phyloP scores from a whole-genome alignment of 2,329 filamentous ascomycete species.

The Phyllosticta citrichinensis region DNA sequence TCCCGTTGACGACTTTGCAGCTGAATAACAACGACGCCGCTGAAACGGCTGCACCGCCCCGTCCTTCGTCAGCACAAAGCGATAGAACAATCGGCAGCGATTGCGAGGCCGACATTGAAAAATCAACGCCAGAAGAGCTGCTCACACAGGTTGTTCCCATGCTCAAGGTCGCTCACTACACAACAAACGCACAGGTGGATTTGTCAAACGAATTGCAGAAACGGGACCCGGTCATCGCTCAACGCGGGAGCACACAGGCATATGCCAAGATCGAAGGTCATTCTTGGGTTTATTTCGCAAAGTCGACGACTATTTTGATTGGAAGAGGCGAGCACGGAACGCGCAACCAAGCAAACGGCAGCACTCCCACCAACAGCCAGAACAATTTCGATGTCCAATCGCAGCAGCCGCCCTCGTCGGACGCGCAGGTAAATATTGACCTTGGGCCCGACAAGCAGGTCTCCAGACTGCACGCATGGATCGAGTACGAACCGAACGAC shows the following conservation, averaged over 20 bases:
- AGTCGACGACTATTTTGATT: constrained; percentile 64
- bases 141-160: constrained; percentile 26
- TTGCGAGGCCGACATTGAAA: constrained; percentile 30
- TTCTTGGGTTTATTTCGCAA: constrained; percentile 79
- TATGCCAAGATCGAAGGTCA: constrained; percentile 75
- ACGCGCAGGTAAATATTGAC: constrained; percentile 65
- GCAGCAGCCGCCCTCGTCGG: constrained; percentile 9
- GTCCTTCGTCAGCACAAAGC: constrained; percentile 27
- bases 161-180: constrained; percentile 35
- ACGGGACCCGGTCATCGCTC: constrained; percentile 24
- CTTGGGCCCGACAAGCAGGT: constrained; percentile 47
- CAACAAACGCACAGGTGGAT: constrained; percentile 47
- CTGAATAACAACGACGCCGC: constrained; percentile 25
- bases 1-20: constrained; percentile 13
- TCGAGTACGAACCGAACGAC: constrained; percentile 34
- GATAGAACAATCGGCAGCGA: constrained; percentile 29
- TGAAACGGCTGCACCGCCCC: constrained; percentile 15
- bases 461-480: constrained; percentile 40
- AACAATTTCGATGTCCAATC: constrained; percentile 9
- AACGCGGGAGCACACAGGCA: constrained; percentile 42
- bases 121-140: constrained; percentile 21
- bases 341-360: constrained; percentile 20
- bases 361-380: constrained; percentile 13
- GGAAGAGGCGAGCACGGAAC: constrained; percentile 43
- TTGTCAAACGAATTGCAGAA: constrained; percentile 44